phyloP scores from a whole-genome alignment of 2,329 filamentous ascomycete genomes.

The Sphaerulina musiva region DNA sequence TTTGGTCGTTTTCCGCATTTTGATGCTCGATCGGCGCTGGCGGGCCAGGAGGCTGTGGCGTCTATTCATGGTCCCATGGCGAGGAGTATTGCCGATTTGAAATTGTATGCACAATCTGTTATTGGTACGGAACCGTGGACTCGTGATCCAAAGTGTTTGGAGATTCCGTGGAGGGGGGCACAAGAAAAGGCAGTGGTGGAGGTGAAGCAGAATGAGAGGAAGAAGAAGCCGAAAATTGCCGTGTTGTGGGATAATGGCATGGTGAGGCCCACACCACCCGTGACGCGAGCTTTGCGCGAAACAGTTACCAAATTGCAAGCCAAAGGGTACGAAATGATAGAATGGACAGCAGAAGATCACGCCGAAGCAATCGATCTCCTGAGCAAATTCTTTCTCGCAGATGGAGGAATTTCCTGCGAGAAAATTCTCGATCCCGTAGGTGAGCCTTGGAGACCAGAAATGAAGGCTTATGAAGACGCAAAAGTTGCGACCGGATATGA shows the following conservation, averaged over 20 bases:
- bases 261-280: constrained; percentile 55
- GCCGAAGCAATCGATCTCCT: constrained; percentile 46
- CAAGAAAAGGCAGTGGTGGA: constrained; percentile 28
- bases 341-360: constrained; percentile 52
- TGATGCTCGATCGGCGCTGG: constrained; percentile 50
- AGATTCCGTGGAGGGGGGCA: constrained; percentile 48
- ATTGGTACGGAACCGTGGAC: constrained; percentile 46
- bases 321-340: constrained; percentile 50
- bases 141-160: constrained; percentile 47
- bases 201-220: constrained; percentile 10
- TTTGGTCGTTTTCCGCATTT: constrained; percentile 55
- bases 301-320: constrained; percentile 48
- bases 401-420: constrained; percentile 46
- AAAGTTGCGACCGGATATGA: constrained; percentile 39
- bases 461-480: constrained; percentile 41
- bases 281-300: constrained; percentile 51
- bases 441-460: constrained; percentile 46
- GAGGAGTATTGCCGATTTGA: constrained; percentile 48
- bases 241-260: constrained; percentile 55
- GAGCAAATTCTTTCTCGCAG: constrained; percentile 43
- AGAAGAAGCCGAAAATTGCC: constrained; percentile 53
- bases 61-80: constrained; percentile 61
- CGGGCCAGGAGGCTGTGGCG: constrained; percentile 58
- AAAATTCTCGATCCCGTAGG: constrained; percentile 37
- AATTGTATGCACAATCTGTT: constrained; percentile 39